These are phyloP conservation scores for Adiantum capillusveneris DNA, from an alignment of 75 land plant species.

Conservation along the genomic window DNA sequence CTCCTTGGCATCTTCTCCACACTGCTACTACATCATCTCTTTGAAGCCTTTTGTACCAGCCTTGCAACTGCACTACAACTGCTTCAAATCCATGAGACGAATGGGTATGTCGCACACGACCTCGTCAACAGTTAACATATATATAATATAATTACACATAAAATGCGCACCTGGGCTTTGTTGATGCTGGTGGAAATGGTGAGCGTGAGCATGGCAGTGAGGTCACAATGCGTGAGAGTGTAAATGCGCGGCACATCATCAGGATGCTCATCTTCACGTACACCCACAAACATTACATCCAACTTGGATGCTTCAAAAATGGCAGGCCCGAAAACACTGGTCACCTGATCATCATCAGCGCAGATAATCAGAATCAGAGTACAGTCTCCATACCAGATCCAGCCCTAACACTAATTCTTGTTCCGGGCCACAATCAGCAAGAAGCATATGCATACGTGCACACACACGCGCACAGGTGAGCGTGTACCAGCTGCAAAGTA, in stretches of 20 bases:
- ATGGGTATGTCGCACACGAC: neutral
- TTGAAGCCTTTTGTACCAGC: slow-evolving; percentile 67
- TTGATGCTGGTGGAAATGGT: slow-evolving; percentile 55
- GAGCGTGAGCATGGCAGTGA: slow-evolving; percentile 77
- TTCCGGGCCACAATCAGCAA: too few species aligned
- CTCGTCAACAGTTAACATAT: too few species aligned
- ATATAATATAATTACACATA: too few species aligned
- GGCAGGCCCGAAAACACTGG: slow-evolving; percentile 68
- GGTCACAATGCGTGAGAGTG: slow-evolving; percentile 80
- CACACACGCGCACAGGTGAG: too few species aligned
- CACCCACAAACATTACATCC: slow-evolving; percentile 52
- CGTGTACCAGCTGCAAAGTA: too few species aligned
- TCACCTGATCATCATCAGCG: too few species aligned
- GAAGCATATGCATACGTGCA: too few species aligned
- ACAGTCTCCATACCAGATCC: too few species aligned
- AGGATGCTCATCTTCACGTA: slow-evolving; percentile 29
- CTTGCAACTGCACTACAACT: slow-evolving; percentile 42
- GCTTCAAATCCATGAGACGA: neutral
- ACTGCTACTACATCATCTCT: slow-evolving; percentile 24
- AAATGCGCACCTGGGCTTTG: slow-evolving; percentile 56
- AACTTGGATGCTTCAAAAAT: slow-evolving; percentile 85
- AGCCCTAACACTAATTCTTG: too few species aligned
- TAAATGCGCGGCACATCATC: slow-evolving; percentile 55
- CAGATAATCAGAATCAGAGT: too few species aligned
- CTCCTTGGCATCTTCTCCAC: slow-evolving; percentile 21